Evolutionary conservation across 139 green algal species (phyloP).

Genomic region (Nannochloris sp.): DNA sequence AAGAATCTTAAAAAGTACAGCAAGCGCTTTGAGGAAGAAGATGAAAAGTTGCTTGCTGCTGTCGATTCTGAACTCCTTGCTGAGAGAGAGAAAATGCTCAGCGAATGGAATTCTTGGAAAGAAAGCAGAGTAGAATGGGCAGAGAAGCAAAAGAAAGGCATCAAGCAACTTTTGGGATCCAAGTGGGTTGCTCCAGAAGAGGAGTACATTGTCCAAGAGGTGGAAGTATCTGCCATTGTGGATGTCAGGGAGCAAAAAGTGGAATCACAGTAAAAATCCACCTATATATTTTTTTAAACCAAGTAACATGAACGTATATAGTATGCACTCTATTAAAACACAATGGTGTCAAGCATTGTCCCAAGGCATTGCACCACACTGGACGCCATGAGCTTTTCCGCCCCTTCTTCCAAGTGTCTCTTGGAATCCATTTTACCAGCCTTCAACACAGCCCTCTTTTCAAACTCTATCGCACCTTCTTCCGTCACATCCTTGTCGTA

Average conservation of each 20-base stretch:
- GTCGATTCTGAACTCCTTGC: constrained; percentile 64
- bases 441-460: constrained; percentile 79
- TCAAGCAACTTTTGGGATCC: constrained; percentile 29
- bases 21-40: constrained; percentile 90
- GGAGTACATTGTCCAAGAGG: constrained; percentile 45
- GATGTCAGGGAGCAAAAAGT: constrained; percentile 62
- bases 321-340: constrained; percentile 53
- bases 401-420: constrained; percentile 78
- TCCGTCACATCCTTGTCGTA: constrained; percentile 85
- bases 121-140: constrained; percentile 18
- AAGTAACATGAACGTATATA: no score
- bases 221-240: constrained; percentile 61
- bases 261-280: background rate
- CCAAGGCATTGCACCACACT: constrained; percentile 92
- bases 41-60: constrained; percentile 71
- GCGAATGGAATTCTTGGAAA: constrained; percentile 60
- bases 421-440: constrained; percentile 92
- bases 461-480: constrained; percentile 72
- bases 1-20: constrained; percentile 89
- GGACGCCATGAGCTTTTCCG: constrained; percentile 70
- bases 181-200: constrained; percentile 10
- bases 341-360: constrained; percentile 91
- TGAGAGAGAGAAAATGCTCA: constrained; percentile 54
- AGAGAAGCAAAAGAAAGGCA: constrained; percentile 5
- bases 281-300: no score